Evolutionary conservation across 179 eudicot species (phyloP).

Genomic region (Beta corolliflora): DNA sequence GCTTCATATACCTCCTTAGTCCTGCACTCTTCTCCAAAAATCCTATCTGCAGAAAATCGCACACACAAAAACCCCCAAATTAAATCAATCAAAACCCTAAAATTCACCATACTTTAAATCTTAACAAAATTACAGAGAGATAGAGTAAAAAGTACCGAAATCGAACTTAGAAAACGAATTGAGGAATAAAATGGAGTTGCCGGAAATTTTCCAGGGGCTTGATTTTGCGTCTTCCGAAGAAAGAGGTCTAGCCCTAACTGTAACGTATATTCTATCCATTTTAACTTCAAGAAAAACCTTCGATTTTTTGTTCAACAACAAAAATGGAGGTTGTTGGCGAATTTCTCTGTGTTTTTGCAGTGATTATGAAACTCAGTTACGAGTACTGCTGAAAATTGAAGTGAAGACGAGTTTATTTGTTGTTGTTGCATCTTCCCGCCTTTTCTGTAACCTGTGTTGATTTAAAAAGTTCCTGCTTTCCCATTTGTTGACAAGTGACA

Average conservation of each 20-base stretch:
- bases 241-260: slow-evolving; percentile 82
- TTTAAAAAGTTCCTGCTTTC: neutral
- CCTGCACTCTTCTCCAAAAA: slow-evolving; percentile 73
- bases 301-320: neutral
- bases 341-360: neutral
- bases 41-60: slow-evolving; percentile 48
- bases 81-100: slow-evolving; percentile 13
- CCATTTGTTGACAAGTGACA: too few species aligned
- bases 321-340: neutral
- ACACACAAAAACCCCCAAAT: neutral
- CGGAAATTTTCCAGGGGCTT: slow-evolving; percentile 84
- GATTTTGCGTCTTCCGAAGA: slow-evolving; percentile 72
- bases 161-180: slow-evolving; percentile 64
- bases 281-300: neutral
- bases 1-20: slow-evolving; percentile 74
- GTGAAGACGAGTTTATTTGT: neutral
- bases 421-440: slow-evolving; percentile 9
- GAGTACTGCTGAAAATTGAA: neutral
- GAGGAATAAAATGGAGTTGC: slow-evolving; percentile 55
- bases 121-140: neutral
- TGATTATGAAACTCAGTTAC: neutral
- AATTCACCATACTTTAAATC: neutral
- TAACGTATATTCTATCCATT: slow-evolving; percentile 90
- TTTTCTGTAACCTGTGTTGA: neutral
- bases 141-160: slow-evolving; percentile 50